Base-by-base conservation (phyloP, 78 protist species). In the Dictyostelium firmibasis region DNA sequence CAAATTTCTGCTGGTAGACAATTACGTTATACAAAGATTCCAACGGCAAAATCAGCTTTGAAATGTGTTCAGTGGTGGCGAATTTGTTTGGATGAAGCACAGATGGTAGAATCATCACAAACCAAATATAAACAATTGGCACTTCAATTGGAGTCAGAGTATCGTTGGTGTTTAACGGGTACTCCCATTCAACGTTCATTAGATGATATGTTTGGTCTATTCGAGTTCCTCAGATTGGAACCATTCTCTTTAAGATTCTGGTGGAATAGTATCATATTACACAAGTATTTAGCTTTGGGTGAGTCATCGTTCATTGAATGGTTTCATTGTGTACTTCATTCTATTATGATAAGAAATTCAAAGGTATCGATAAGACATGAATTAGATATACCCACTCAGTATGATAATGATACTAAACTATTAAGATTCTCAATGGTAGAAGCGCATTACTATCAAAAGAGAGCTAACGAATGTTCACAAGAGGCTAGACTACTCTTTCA, bases 141-240 rank as follows among this genome's bases (percentile, higher is more conserved):
- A n/a, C 2, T 67, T 14, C 50, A 35, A 8, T 44, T 92, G 9
- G 0, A 41, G 11, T 16, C 81, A 29, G 0, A 3, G 5, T 33
- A 83, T 72, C 7, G 97, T 5, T 94, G 97, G 97, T 60, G 84
- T 25, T 25, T 94, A 4, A 79, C 97, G 1, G 97, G 97, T 11
- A 94, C 97, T 38, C 93, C 94, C 2, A 86, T 94, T 76, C 97
- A 94, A 72, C 44, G 33, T 25, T 86, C 89, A 25, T 50, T 94
- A n/a, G 84, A 87, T 53, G 91, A 94, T 43, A 43, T 94, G 33
- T 60, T 31, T 86, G 70, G 84, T 0, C 27, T 94, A 16, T 7
- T 88, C 23, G 79, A 82, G 25, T 94, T 87, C 38, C 41, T 94
- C 14, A 20, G 69, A 23, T 5, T 87, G 0, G n/a, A 35, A 29